These are phyloP conservation scores for Leptographium radiaticola DNA, from an alignment of 2,329 filamentous ascomycete genomes.

Conservation along the genomic window DNA sequence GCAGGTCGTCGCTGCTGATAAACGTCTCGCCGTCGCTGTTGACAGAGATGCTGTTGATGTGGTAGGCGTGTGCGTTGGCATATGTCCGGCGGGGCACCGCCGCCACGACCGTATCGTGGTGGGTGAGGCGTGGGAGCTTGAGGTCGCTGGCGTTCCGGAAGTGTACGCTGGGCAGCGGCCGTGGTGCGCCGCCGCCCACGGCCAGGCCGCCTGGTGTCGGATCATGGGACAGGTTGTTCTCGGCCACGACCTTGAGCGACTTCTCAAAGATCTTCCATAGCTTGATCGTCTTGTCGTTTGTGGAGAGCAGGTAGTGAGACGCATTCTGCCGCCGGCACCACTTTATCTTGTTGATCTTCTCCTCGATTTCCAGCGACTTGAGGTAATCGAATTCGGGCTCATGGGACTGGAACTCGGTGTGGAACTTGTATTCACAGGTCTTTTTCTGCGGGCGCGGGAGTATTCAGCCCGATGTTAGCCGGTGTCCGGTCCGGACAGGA, in stretches of 20 bases:
- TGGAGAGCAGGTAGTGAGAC: constrained; percentile 94
- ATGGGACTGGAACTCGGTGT: constrained; percentile 99
- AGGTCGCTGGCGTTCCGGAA: constrained; percentile 75
- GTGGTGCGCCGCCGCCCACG: constrained; percentile 65
- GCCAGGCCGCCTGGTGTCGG: constrained; percentile 63
- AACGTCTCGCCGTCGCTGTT: constrained; percentile 99
- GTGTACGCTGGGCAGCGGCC: constrained; percentile 55
- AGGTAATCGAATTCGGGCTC: constrained; percentile 99
- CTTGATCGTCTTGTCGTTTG: constrained; percentile 99
- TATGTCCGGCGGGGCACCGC: constrained; percentile 93
- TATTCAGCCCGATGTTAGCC: neutral
- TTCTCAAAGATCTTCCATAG: constrained; percentile 99
- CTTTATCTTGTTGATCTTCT: constrained; percentile 99
- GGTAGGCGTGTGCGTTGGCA: constrained; percentile 95
- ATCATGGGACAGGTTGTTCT: constrained; percentile 96
- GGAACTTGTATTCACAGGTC: constrained; percentile 99
- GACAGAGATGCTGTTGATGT: constrained; percentile 99
- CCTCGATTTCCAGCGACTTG: constrained; percentile 97
- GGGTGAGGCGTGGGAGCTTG: constrained; percentile 89
- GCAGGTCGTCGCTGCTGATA: constrained; percentile 94
- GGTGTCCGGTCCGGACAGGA: neutral
- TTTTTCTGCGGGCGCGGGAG: constrained; percentile 63
- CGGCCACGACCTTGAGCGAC: constrained; percentile 94
- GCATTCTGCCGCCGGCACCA: constrained; percentile 98
- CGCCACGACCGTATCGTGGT: constrained; percentile 96